phyloP scores from a whole-genome alignment of 768 basidiomycete species.

The Cystobasidium onofrii region DNA sequence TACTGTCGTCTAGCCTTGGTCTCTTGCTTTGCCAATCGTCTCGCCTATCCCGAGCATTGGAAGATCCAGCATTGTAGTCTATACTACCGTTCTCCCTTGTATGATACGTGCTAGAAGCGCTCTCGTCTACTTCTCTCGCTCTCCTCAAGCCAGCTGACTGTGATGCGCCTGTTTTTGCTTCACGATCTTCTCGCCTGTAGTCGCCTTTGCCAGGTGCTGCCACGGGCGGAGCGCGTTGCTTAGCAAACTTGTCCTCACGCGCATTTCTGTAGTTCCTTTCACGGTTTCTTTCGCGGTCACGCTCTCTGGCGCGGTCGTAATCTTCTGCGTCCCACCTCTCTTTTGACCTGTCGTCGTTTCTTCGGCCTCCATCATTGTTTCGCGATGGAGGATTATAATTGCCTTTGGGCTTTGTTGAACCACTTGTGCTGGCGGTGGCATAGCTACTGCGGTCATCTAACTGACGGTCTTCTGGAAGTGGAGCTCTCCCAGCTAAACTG shows the following conservation, averaged over 20 bases:
- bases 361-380: neutral
- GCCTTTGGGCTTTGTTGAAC: neutral
- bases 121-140: neutral
- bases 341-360: neutral
- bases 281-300: neutral
- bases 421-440: constrained; percentile 8
- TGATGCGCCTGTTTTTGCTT: neutral
- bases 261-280: neutral
- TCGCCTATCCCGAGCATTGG: neutral
- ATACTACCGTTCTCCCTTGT: neutral
- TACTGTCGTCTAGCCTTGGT: constrained; percentile 16
- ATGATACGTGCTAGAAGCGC: neutral
- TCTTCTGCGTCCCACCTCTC: neutral
- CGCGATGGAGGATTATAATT: neutral
- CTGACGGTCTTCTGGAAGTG: constrained; percentile 20
- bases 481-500: constrained; percentile 8
- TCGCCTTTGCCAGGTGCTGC: neutral
- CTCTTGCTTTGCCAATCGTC: constrained; percentile 4
- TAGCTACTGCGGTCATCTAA: neutral
- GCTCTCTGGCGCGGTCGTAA: too few relatives aligned
- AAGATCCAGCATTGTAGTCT: neutral
- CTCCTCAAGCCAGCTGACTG: neutral
- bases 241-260: constrained; percentile 16
- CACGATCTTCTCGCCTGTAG: constrained; percentile 5
- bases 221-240: constrained; percentile 5